Evolutionary conservation across 805 yeast species (phyloP), one percentile per base, ranked within the genome.

Genomic region (Candida broadrunensis): DNA sequence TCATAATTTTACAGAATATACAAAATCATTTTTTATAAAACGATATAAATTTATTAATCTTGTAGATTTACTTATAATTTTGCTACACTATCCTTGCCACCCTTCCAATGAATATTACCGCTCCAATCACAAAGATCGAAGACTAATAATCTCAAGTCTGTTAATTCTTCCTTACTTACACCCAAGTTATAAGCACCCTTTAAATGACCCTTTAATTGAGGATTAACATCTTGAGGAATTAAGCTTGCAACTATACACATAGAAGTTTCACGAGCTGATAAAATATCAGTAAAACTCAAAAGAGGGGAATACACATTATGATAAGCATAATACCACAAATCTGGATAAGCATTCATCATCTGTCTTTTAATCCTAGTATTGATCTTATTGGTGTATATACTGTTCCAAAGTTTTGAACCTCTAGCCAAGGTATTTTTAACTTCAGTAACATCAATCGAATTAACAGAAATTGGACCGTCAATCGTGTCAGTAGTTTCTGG

Each of bases 151-250:
- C 95, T 70, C 9, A 80, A 75, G 2, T 78, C 79, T 37, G 70
- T 67, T 23, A 88, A 67, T 43, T 84, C 85, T 38, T 81, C 85
- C 21, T 58, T 54, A 8, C 85, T 70, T 7, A 86, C 84, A 0
- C 96, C 96, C 21, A 80, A 76, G 53, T 88, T 88, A 37, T 81
- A 46, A 0, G 96, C 97, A 0, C 97, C 97, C 58, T 75, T 78
- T 45, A 90, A 70, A 57, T 90, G 97, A 0, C 97, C 97, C 61
- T 88, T 86, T 49, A 90, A 70, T 53, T 90, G 97, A 0, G 96
- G 96, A 50, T 86, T 88, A 9, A 90, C 97, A 60, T 90, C 95
- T 56, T 88, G 96, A 1, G 97, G 97, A 9, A 90, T 81, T 49
- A 90, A 71, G 45, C 91, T 75, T 0, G 95, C 82, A 14, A 90